Conservation (phyloP, 495 filamentous ascomycete genomes). For the Copromyces sp. region DNA sequence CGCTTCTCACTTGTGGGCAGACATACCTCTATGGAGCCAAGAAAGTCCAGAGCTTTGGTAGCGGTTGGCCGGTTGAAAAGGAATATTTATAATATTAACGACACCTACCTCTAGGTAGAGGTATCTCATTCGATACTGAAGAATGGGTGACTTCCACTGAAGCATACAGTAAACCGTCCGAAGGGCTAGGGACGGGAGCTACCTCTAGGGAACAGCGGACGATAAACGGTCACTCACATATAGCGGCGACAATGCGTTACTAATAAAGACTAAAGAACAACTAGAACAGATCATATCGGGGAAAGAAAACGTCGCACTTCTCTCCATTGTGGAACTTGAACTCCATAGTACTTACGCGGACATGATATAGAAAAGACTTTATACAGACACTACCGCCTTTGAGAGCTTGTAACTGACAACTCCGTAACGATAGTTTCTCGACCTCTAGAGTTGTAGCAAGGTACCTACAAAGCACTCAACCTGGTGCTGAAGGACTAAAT, state of each 20-base stretch:
- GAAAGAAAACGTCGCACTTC: neutral
- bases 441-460: neutral
- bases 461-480: neutral
- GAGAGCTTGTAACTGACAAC: neutral
- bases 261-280: neutral
- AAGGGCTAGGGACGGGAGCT: neutral
- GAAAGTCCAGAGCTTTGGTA: neutral
- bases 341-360: neutral
- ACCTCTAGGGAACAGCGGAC: neutral
- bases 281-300: neutral
- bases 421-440: neutral
- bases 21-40: neutral
- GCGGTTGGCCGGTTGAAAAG: neutral
- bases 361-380: neutral
- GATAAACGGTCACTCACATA: neutral
- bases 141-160: neutral
- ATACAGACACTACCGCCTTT: neutral
- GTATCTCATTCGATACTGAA: neutral
- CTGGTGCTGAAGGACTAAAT: too few species aligned
- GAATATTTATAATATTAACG: neutral
- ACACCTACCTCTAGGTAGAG: neutral
- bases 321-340: neutral
- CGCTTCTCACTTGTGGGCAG: neutral
- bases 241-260: neutral
- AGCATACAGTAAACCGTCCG: neutral